Base-by-base conservation (phyloP, 1,284 basidiomycete species). In the Trichosporon sp. region DNA sequence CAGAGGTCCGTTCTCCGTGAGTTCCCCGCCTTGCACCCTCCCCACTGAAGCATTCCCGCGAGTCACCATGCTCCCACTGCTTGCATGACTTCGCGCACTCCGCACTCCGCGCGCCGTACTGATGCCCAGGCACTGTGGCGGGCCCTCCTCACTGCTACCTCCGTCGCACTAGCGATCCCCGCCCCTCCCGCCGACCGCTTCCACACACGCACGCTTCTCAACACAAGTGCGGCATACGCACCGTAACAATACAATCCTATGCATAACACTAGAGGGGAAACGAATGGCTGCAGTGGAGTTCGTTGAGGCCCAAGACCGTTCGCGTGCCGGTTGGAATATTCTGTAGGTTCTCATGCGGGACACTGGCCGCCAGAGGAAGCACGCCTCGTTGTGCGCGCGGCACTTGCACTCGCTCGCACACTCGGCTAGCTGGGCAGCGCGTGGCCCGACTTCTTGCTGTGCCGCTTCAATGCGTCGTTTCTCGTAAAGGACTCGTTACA, bases 391-490 rank as follows among this genome's bases (percentile, higher is more conserved):
- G 34, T 12, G 34, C 34, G 34, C 34, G 5, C 34, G 34, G 34
- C 42, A 18, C 42, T 4, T n/a, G 7, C 7, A 13, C 15, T 8
- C 42, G 42, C 42, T 44, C 13, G 42, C 9, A 5, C 7, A 44
- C 18, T 12, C 53, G 56, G 6, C 29, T 32, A 60, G 4, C 15
- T 8, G 4, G 56, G 75, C 56, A 60, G 56, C 27, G 56, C 56
- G 8, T 60, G 56, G 5, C 56, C 56, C 15, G 56, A 60, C 68
- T 82, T 80, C 70, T 82, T 82, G n/a, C 75, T 75, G 72, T 82
- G 81, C 63, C 81, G 70, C 70, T 82, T 82, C 23, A 82, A 68
- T 6, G 81, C 81, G 72, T 82, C 81, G 13, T 35, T 27, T 23
- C 38, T 27, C 32, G 27, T 66, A 32, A 38, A 32, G 2, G 27